A percentile compares a stretch with the other conserved stretches of the same genome.
These are phyloP conservation scores for Boletus putidus DNA, from an alignment of 1,284 basidiomycete species.

Conservation along the genomic window DNA sequence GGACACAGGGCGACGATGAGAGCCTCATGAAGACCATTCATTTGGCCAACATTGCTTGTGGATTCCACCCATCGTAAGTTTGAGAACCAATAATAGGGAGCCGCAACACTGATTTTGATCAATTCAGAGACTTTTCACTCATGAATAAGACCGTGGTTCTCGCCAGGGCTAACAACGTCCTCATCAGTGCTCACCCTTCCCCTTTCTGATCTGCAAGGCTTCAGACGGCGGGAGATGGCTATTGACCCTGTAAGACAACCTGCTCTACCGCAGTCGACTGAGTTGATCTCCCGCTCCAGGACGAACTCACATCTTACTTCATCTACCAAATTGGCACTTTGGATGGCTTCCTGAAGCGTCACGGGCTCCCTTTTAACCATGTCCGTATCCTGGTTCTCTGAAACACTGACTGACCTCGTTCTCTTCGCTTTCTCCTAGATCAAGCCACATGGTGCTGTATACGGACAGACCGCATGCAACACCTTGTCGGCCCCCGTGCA, in stretches of 20 bases:
- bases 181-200: constrained; percentile 61
- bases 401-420: neutral
- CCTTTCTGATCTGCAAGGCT: constrained; percentile 64
- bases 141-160: constrained; percentile 60
- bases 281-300: constrained; percentile 35
- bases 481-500: no score
- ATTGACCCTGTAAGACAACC: constrained; percentile 49
- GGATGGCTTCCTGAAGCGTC: constrained; percentile 52
- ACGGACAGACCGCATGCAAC: constrained; percentile 29
- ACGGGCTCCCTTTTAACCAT: constrained; percentile 53
- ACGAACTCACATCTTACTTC: constrained; percentile 57
- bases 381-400: constrained; percentile 32
- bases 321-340: constrained; percentile 65
- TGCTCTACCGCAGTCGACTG: neutral
- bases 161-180: constrained; percentile 53
- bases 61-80: constrained; percentile 60
- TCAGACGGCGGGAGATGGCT: constrained; percentile 61
- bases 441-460: constrained; percentile 59
- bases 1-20: constrained; percentile 55
- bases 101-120: neutral
- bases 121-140: constrained; percentile 55
- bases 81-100: neutral
- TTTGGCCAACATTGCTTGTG: constrained; percentile 63
- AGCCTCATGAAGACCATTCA: constrained; percentile 62
- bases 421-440: constrained; percentile 35